Evolutionary conservation across 2,329 filamentous ascomycete genomes (phyloP), one percentile per base, ranked within the genome.

Genomic region (Curvularia eragrostidis): DNA sequence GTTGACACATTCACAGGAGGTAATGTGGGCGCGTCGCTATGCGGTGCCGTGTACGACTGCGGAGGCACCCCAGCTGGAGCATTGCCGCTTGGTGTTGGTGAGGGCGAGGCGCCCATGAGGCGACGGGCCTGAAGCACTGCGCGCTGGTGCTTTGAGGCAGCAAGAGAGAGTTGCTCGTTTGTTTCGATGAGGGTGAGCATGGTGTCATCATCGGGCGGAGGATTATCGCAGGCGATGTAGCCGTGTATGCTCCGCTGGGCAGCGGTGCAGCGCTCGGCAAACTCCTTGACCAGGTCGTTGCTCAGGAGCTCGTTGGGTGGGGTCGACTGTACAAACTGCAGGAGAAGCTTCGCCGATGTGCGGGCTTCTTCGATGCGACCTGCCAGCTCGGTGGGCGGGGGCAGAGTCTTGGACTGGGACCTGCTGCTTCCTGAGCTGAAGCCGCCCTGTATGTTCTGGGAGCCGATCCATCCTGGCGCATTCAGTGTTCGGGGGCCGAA

Each of bases 171-270:
- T 73, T 94, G 90, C 77, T 98, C 95, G 74, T 96, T 97, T 13
- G 92, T 95, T 76, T 97, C 93, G 70, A 99, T 97, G 61, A 99
- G 81, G 13, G 88, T 93, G 73, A 95, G 88, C 85, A 98, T 92
- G 1, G 94, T 98, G 66, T 97, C 90, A 70, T 97, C 94, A 75
- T 98, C 95, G 0, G 94, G 93, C 1, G 86, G 75, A 0, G 94
- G 93, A 72, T 91, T 85, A 55, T 90, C 88, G 46, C 88, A 86
- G 41, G 88, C 83, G 82, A 98, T 97, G 78, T 96, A 98, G 30
- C 83, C 83, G 71, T 97, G 93, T 67, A 98, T 87, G 71, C 90
- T 91, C 52, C 89, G 85, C 51, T 91, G 89, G 4, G 94, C 94
- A 54, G 87, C 85, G 62, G 89, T 87, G 73, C 94, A 98, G 23